phyloP scores from a whole-genome alignment of 768 basidiomycete species.

The Neoboletus brunneissimus region DNA sequence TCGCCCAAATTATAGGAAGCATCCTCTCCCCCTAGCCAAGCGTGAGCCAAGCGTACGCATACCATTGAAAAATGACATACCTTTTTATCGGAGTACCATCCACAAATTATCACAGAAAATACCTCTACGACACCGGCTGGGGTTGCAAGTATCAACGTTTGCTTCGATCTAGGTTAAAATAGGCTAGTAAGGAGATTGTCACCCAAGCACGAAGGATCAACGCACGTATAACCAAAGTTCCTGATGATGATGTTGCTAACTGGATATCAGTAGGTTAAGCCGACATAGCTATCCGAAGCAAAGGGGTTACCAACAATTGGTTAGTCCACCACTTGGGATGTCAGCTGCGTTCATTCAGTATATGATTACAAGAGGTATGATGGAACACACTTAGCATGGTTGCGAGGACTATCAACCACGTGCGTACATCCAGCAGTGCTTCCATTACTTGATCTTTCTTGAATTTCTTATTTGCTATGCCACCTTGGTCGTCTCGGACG shows the following conservation, averaged over 20 bases:
- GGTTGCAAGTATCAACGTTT: constrained; percentile 16
- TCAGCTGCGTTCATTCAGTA: constrained; percentile 8
- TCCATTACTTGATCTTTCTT: background rate
- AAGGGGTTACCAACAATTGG: constrained; percentile 10
- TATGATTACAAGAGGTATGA: background rate
- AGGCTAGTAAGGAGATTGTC: background rate
- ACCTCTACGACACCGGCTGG: constrained; percentile 22
- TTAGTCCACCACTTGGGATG: constrained; percentile 22
- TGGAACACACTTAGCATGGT: constrained; percentile 14
- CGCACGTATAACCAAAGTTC: constrained; percentile 22
- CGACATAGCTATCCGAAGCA: background rate
- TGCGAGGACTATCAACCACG: constrained; percentile 29
- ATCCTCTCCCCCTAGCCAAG: constrained; percentile 7
- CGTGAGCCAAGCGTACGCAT: background rate
- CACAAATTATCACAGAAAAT: constrained; percentile 18
- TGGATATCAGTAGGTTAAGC: background rate
- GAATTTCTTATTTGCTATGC: background rate
- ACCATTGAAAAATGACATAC: background rate
- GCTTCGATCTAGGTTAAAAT: background rate
- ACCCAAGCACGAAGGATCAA: background rate
- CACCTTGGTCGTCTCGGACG: constrained; percentile 35
- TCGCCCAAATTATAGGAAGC: constrained; percentile 14
- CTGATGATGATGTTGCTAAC: constrained; percentile 23
- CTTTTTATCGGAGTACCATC: constrained; percentile 24
- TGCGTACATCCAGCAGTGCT: constrained; percentile 19